These are phyloP conservation scores for Populus davidiana DNA, from an alignment of 345 rosid genomes.

Conservation along the genomic window DNA sequence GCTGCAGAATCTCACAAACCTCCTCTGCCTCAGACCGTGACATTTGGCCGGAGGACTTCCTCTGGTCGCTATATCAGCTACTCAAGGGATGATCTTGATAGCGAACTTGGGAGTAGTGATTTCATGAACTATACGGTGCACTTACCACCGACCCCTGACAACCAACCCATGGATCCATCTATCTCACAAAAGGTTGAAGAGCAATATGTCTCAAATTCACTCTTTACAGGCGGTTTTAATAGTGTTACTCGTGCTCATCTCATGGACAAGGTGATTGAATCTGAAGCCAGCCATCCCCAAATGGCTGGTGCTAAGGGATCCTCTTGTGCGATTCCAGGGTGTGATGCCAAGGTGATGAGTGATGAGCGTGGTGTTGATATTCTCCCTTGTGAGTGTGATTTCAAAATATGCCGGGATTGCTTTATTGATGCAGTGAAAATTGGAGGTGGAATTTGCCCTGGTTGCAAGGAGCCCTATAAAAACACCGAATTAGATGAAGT, in stretches of 20 bases:
- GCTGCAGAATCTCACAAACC: constrained; percentile 55
- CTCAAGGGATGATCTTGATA: constrained; percentile 92
- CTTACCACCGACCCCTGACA: constrained; percentile 94
- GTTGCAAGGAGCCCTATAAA: constrained; percentile 85
- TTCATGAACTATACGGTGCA: constrained; percentile 83
- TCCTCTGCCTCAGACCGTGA: constrained; percentile 58
- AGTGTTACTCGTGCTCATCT: constrained; percentile 85
- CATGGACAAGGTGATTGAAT: constrained; percentile 94
- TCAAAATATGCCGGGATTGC: constrained; percentile 89
- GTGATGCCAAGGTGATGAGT: constrained; percentile 93
- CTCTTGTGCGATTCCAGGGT: constrained; percentile 81
- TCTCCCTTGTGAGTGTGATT: constrained; percentile 96
- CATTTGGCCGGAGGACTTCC: constrained; percentile 73
- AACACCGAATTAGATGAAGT: constrained; percentile 68
- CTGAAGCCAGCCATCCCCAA: constrained; percentile 89
- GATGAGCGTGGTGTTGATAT: constrained; percentile 85
- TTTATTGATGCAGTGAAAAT: constrained; percentile 85
- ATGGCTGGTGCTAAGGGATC: constrained; percentile 98
- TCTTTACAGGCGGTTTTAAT: constrained; percentile 92
- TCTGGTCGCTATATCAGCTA: constrained; percentile 85
- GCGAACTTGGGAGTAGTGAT: constrained; percentile 72
- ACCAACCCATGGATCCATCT: constrained; percentile 90
- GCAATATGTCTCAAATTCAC: constrained; percentile 89
- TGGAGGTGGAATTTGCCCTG: constrained; percentile 83
- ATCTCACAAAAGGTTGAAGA: constrained; percentile 94